Evolutionary conservation across 352 stramenopile species (phyloP).

Genomic region (Globisporangium viniferum): DNA sequence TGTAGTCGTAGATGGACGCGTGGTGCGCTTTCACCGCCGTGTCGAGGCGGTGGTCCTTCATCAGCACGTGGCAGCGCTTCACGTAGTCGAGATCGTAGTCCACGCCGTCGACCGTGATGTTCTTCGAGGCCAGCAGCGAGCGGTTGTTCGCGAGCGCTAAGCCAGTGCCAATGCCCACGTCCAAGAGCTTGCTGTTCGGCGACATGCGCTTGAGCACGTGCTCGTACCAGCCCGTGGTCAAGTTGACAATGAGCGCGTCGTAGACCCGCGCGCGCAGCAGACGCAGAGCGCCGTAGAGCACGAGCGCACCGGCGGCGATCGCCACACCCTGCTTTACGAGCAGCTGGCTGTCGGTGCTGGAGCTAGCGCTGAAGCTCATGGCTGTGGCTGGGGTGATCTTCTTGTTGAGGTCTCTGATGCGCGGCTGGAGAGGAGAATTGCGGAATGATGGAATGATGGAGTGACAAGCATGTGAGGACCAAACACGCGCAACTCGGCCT

Average conservation of each 20-base stretch:
- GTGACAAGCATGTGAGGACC: background rate
- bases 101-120: constrained; percentile 79
- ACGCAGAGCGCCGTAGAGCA: constrained; percentile 53
- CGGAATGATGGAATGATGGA: background rate
- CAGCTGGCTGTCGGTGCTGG: background rate
- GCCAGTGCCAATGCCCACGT: constrained; percentile 90
- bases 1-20: constrained; percentile 81
- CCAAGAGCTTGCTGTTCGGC: constrained; percentile 60
- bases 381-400: background rate
- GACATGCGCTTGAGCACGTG: constrained; percentile 69
- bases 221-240: constrained; percentile 90
- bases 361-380: constrained; percentile 9
- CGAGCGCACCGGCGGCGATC: constrained; percentile 23
- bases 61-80: constrained; percentile 48
- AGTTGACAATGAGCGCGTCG: constrained; percentile 81
- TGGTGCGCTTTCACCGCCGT: constrained; percentile 60
- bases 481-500: constrained; percentile 3
- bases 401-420: background rate
- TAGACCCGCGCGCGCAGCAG: constrained; percentile 79
- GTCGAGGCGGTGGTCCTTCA: constrained; percentile 37
- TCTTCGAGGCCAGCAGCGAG: constrained; percentile 59
- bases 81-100: constrained; percentile 91
- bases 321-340: constrained; percentile 18
- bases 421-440: background rate
- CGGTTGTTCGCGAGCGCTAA: constrained; percentile 63